Conservation (phyloP, 306 rosid genomes). For the Rosa multiflora region DNA sequence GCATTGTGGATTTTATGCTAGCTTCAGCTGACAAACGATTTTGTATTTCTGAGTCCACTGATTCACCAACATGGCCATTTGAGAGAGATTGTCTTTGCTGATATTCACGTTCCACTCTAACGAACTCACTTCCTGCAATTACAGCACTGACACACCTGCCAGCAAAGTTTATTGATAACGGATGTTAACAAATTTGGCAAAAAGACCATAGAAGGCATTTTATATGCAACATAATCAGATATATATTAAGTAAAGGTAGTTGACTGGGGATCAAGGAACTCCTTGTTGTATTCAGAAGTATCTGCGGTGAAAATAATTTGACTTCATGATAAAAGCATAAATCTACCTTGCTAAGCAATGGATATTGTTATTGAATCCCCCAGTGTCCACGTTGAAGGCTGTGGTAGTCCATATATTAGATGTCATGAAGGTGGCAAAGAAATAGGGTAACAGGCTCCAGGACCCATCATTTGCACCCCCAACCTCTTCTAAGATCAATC, state of each 20-base stretch:
- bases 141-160: conserved; percentile 95
- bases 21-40: conserved; percentile 72
- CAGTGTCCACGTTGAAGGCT: conserved; percentile 92
- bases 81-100: conserved; percentile 62
- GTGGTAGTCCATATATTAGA: conserved; percentile 88
- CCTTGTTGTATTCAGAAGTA: background rate
- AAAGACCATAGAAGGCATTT: background rate
- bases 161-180: conserved; percentile 19
- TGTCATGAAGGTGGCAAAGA: conserved; percentile 93
- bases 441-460: conserved; percentile 92
- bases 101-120: conserved; percentile 83
- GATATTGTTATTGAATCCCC: conserved; percentile 90
- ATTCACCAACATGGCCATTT: conserved; percentile 64
- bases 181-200: conserved; percentile 15
- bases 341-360: conserved; percentile 91
- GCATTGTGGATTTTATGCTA: conserved; percentile 84
- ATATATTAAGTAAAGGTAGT: background rate
- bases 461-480: conserved; percentile 97
- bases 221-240: conserved; percentile 16
- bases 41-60: conserved; percentile 58
- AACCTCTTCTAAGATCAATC: conserved; percentile 85
- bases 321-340: conserved; percentile 12
- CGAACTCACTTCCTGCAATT: conserved; percentile 85
- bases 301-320: background rate
- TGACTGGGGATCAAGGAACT: background rate